Percentiles rank a stretch among this genome's conserved stretches.
Conservation (phyloP, 1,284 basidiomycete species). For the Ustilago cynodontis region DNA sequence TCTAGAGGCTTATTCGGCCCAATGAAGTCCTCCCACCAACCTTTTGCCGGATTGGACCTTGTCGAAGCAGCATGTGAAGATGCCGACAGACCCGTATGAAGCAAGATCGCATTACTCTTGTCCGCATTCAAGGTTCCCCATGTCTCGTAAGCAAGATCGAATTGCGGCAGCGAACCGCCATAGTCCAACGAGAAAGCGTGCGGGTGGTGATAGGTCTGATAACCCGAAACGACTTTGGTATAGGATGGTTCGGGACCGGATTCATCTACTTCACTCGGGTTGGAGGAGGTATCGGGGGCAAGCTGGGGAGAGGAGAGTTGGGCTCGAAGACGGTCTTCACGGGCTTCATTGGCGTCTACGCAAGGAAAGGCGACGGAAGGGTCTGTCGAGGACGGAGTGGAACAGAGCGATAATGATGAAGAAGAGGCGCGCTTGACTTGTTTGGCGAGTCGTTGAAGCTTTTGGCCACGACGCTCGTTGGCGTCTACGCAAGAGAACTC, state of each 20-base stretch:
- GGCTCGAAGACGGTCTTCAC: constrained; percentile 53
- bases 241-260: constrained; percentile 72
- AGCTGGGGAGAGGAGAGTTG: constrained; percentile 34
- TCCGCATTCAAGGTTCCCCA: constrained; percentile 88
- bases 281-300: not conserved
- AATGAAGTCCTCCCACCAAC: constrained; percentile 99
- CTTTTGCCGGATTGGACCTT: constrained; percentile 80
- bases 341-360: constrained; percentile 66
- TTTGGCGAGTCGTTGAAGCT: constrained; percentile 38
- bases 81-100: constrained; percentile 95
- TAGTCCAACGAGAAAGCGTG: constrained; percentile 81
- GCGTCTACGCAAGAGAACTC: constrained; percentile 67
- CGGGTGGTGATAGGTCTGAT: constrained; percentile 69
- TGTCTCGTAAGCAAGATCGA: constrained; percentile 95
- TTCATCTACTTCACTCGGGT: constrained; percentile 32
- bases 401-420: constrained; percentile 24
- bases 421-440: constrained; percentile 10
- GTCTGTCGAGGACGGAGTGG: constrained; percentile 19
- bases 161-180: constrained; percentile 77
- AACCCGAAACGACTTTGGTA: constrained; percentile 71
- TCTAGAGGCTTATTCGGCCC: constrained; percentile 90
- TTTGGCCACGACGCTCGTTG: constrained; percentile 60
- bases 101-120: constrained; percentile 90
- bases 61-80: constrained; percentile 95
- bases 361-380: constrained; percentile 61